phyloP scores from a whole-genome alignment of 306 rosid species.

The Quercus berberidifolia region DNA sequence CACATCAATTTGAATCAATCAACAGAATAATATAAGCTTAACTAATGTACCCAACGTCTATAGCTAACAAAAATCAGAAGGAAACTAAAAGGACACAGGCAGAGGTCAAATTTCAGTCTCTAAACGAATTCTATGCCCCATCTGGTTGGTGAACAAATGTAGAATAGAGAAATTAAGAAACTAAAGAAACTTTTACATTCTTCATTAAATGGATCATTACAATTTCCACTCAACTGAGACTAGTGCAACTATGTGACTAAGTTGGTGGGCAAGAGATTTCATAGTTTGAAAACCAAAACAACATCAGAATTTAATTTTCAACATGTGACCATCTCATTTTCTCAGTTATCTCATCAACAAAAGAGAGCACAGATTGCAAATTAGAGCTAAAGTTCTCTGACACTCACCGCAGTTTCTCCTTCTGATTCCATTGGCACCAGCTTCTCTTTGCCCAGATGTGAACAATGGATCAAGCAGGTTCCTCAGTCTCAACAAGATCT shows the following conservation, averaged over 20 bases:
- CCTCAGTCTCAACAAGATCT: conserved; percentile 39
- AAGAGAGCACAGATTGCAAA: not conserved
- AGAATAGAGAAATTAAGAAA: not conserved
- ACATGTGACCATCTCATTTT: not conserved
- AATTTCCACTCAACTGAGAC: not conserved
- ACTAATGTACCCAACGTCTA: not conserved
- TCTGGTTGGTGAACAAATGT: not conserved
- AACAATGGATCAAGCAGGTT: conserved; percentile 32
- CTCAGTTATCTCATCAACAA: not conserved
- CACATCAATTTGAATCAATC: not conserved
- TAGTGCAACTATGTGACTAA: not conserved
- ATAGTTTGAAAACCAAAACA: not conserved
- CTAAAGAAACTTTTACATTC: not conserved
- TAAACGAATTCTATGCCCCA: not conserved
- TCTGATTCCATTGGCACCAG: conserved; percentile 62
- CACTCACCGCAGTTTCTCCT: conserved; percentile 78
- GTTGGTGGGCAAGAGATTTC: not conserved
- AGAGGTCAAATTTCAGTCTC: not conserved
- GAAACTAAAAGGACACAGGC: not conserved
- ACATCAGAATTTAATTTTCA: not conserved
- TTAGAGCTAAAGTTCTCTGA: not conserved
- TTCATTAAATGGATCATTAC: not conserved
- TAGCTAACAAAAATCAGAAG: not conserved
- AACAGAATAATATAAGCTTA: not conserved
- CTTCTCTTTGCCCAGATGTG: conserved; percentile 33